A percentile compares a stretch with the other conserved stretches of the same genome.
Conservation (phyloP, 768 basidiomycete genomes). For the Trametes elegans region DNA sequence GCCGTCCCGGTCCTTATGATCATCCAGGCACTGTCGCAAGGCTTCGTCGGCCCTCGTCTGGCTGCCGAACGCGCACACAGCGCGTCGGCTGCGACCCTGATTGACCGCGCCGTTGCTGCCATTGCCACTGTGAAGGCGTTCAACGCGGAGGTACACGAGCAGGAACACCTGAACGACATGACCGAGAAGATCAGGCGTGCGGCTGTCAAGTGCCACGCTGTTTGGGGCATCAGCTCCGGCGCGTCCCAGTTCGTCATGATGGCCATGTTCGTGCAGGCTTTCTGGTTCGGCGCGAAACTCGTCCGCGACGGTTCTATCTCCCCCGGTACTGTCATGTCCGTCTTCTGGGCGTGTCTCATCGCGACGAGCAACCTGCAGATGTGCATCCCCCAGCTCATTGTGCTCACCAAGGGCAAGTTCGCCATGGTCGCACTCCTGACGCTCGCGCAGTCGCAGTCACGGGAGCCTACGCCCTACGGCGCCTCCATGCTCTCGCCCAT, state of each 20-base stretch:
- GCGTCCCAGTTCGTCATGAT: slow-evolving; percentile 79
- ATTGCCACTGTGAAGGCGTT: slow-evolving; percentile 93
- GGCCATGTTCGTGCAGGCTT: slow-evolving; percentile 94
- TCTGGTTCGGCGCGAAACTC: slow-evolving; percentile 92
- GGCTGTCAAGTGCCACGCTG: slow-evolving; percentile 52
- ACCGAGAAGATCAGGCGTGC: slow-evolving; percentile 44
- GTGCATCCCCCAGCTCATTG: slow-evolving; percentile 78
- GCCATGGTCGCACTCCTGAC: slow-evolving; percentile 69
- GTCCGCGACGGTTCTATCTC: slow-evolving; percentile 72
- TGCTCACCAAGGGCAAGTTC: slow-evolving; percentile 78
- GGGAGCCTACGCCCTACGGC: slow-evolving; percentile 29
- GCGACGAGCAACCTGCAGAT: slow-evolving; percentile 86
- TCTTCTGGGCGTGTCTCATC: slow-evolving; percentile 96
- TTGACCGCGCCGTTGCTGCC: slow-evolving; percentile 72
- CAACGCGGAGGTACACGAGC: slow-evolving; percentile 67
- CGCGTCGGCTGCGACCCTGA: slow-evolving; percentile 69
- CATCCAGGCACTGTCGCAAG: slow-evolving; percentile 75
- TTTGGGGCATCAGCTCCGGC: slow-evolving; percentile 76
- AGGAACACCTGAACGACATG: slow-evolving; percentile 45
- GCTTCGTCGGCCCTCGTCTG: slow-evolving; percentile 64
- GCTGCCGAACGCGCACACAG: slow-evolving; percentile 62
- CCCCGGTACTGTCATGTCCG: slow-evolving; percentile 87
- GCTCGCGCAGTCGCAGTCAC: slow-evolving; percentile 42
- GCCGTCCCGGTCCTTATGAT: slow-evolving; percentile 81
- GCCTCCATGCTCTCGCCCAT: slow-evolving; percentile 15